These are phyloP conservation scores for Gentiana macrophylla DNA, from an alignment of 257 asterid genomes.

Conservation along the genomic window DNA sequence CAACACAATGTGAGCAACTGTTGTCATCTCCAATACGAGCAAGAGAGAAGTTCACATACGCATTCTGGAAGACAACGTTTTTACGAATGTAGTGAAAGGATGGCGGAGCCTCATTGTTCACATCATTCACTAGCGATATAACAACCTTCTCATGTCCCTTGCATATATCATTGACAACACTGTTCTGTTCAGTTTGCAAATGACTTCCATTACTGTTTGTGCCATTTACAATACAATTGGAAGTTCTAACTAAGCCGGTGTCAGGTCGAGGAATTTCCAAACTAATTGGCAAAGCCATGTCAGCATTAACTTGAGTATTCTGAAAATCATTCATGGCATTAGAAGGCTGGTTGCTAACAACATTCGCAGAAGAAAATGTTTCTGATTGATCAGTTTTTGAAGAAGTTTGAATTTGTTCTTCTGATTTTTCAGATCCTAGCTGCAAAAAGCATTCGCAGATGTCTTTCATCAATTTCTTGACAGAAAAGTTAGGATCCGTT, in stretches of 20 bases:
- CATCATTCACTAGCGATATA: constrained; percentile 54
- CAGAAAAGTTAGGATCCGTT: constrained; percentile 34
- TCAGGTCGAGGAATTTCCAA: constrained; percentile 20
- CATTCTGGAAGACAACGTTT: constrained; percentile 63
- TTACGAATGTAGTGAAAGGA: constrained; percentile 66
- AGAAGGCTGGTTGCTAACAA: neutral
- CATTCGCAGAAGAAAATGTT: neutral
- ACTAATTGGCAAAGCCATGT: constrained; percentile 4
- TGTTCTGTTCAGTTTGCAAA: constrained; percentile 21
- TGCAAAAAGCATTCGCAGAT: constrained; percentile 39
- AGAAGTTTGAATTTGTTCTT: neutral
- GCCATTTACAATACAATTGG: constrained; percentile 17
- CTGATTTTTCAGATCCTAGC: constrained; percentile 21
- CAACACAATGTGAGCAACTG: constrained; percentile 59
- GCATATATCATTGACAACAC: constrained; percentile 20
- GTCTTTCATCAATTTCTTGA: constrained; percentile 46
- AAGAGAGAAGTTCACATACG: constrained; percentile 49
- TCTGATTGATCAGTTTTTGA: neutral
- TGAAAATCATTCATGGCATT: constrained; percentile 11
- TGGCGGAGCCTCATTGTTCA: constrained; percentile 55
- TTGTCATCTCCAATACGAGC: constrained; percentile 57
- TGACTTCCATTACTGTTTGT: constrained; percentile 16
- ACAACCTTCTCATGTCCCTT: constrained; percentile 62
- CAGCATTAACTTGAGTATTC: constrained; percentile 22
- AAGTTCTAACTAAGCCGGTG: constrained; percentile 20